These are phyloP conservation scores for Sporisorium reilianum DNA, from an alignment of 1,284 basidiomycete genomes.

Conservation along the genomic window DNA sequence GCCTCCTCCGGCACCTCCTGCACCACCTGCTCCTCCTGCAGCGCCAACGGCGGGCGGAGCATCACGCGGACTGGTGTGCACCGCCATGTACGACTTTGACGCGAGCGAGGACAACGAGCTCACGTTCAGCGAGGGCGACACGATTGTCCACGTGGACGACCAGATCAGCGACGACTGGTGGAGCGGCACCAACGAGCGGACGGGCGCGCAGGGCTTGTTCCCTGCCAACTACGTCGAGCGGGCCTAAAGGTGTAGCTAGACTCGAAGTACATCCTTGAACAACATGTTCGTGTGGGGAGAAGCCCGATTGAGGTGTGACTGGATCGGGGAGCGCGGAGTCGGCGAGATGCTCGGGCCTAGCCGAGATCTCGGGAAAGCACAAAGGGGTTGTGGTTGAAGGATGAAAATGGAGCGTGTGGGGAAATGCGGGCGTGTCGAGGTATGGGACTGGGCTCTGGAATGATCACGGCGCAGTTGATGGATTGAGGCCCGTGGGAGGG, in stretches of 20 bases:
- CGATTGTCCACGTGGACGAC: conserved; percentile 62
- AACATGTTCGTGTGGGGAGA: background rate
- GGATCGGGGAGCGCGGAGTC: background rate
- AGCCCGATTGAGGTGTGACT: background rate
- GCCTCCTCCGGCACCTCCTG: conserved; percentile 39
- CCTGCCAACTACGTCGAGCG: conserved; percentile 64
- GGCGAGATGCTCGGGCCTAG: background rate
- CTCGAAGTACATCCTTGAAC: background rate
- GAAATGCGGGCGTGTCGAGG: too few species aligned
- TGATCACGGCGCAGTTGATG: too few species aligned
- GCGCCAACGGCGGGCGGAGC: background rate
- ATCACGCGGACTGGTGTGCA: conserved; percentile 42
- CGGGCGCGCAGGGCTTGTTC: conserved; percentile 74
- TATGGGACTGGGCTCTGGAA: background rate
- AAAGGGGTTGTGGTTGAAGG: background rate
- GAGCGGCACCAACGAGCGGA: conserved; percentile 63
- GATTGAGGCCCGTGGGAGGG: too few species aligned
- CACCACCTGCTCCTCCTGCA: conserved; percentile 17
- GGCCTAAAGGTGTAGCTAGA: too few species aligned
- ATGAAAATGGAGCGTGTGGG: background rate
- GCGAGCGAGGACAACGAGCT: conserved; percentile 68
- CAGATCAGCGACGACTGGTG: conserved; percentile 69
- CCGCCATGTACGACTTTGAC: conserved; percentile 68
- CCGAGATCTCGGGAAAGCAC: conserved; percentile 6
- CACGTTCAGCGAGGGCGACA: conserved; percentile 64